phyloP scores from a whole-genome alignment of 345 rosid genomes.

The Gossypium australe region DNA sequence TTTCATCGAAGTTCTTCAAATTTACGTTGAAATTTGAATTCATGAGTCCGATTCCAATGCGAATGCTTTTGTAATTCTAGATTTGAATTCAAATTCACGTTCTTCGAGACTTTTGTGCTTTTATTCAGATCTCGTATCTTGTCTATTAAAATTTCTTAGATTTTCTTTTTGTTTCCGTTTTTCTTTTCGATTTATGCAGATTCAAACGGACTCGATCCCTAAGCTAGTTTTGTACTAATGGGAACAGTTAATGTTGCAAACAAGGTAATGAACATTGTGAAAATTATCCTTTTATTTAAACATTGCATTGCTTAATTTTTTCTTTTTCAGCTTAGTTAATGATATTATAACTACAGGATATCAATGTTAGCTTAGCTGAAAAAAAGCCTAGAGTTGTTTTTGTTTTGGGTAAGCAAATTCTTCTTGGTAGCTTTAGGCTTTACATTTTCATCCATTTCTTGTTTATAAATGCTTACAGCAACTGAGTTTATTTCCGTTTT shows the following conservation, averaged over 20 bases:
- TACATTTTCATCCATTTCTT: conserved; percentile 2
- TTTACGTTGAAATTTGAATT: not conserved
- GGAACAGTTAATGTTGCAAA: conserved; percentile 42
- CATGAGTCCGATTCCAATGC: not conserved
- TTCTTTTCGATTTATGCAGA: not conserved
- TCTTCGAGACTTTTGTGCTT: not conserved
- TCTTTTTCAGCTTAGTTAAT: not conserved
- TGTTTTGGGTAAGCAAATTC: conserved; percentile 62
- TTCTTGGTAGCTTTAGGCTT: not conserved
- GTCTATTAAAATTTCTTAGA: not conserved
- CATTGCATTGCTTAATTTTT: not conserved
- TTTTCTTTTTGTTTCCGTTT: not conserved
- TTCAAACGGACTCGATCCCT: not conserved
- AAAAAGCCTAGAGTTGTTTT: conserved; percentile 76
- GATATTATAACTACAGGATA: conserved; percentile 36
- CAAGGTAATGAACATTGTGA: conserved; percentile 28
- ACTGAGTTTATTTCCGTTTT: not conserved
- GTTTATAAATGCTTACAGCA: not conserved
- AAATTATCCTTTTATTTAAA: not conserved
- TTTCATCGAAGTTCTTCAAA: not conserved
- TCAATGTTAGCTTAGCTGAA: conserved; percentile 31
- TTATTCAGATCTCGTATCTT: not conserved
- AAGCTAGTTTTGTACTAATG: conserved; percentile 34
- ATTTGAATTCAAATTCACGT: too few relatives aligned
- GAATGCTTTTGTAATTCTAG: not conserved